A percentile compares a stretch with the other conserved stretches of the same genome.
phyloP scores from a whole-genome alignment of 805 yeast genomes.

The Clavispora phyllophila region DNA sequence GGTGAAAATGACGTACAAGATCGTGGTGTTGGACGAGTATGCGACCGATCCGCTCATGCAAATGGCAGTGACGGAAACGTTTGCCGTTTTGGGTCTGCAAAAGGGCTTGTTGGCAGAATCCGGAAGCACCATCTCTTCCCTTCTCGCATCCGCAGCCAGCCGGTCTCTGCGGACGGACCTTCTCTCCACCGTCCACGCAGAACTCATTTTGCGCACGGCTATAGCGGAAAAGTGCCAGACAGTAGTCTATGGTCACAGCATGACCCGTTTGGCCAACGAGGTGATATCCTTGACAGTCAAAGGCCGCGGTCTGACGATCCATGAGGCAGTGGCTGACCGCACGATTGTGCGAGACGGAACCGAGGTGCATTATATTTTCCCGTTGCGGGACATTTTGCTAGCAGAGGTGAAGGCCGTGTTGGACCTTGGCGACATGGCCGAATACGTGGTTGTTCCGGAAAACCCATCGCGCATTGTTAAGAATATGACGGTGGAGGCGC shows the following conservation, averaged over 20 bases:
- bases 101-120: background rate
- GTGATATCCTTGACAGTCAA: slow-evolving; percentile 75
- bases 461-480: slow-evolving; percentile 44
- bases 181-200: slow-evolving; percentile 40
- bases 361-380: slow-evolving; percentile 51
- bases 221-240: slow-evolving; percentile 42
- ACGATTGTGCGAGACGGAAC: slow-evolving; percentile 21
- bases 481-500: slow-evolving; percentile 76
- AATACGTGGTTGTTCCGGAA: slow-evolving; percentile 21
- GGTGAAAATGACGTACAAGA: slow-evolving; percentile 30
- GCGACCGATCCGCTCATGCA: slow-evolving; percentile 21
- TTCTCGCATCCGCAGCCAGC: slow-evolving; percentile 39
- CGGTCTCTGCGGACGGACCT: slow-evolving; percentile 68
- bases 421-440: slow-evolving; percentile 34
- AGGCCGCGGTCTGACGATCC: slow-evolving; percentile 76
- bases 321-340: slow-evolving; percentile 46
- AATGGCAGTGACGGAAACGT: slow-evolving; percentile 11
- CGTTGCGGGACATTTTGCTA: slow-evolving; percentile 68
- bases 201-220: slow-evolving; percentile 46
- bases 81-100: slow-evolving; percentile 3
- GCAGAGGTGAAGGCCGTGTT: slow-evolving; percentile 62
- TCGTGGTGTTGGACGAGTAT: slow-evolving; percentile 39
- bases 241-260: slow-evolving; percentile 68
- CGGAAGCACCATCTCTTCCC: slow-evolving; percentile 20
- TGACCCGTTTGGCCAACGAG: slow-evolving; percentile 79